A percentile compares a stretch with the other conserved stretches of the same genome.
Evolutionary conservation across 2,329 filamentous ascomycete species (phyloP).

Genomic region (Botryotinia calthae): DNA sequence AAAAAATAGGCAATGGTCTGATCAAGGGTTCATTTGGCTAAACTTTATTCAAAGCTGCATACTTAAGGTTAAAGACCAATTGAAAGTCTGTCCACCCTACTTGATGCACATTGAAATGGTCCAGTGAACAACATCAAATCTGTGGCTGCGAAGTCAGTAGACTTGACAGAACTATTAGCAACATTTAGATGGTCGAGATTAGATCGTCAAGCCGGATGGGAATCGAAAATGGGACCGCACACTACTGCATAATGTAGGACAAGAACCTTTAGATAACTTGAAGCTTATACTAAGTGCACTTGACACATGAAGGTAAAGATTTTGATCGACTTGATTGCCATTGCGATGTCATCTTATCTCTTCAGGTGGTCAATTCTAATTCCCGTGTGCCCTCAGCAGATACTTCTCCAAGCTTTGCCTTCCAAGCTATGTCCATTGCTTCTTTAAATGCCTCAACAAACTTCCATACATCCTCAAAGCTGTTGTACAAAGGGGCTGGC

Average conservation of each 20-base stretch:
- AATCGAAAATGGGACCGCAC: not conserved
- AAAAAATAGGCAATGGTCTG: not conserved
- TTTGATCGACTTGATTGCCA: not conserved
- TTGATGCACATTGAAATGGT: not conserved
- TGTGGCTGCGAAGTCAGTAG: not conserved
- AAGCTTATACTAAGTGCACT: not conserved
- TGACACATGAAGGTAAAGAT: not conserved
- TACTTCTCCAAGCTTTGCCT: slow-evolving; percentile 5
- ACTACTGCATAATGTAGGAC: not conserved
- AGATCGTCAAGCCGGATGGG: not conserved
- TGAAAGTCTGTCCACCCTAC: not conserved
- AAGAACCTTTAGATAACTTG: not conserved
- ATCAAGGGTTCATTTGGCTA: not conserved
- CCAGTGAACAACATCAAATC: not conserved
- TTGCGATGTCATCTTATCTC: not conserved
- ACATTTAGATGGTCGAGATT: not conserved
- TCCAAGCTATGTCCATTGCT: slow-evolving; percentile 37
- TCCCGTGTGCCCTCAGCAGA: slow-evolving; percentile 17
- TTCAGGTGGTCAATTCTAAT: slow-evolving; percentile 14
- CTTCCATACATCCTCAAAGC: slow-evolving; percentile 60
- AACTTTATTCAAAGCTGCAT: not conserved
- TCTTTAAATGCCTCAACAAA: slow-evolving; percentile 51
- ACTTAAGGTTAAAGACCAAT: not conserved
- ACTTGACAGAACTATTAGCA: not conserved
- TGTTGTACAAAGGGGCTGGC: slow-evolving; percentile 73